Evolutionary conservation across 208 protist species (phyloP).

Genomic region (Trypanosomatidae sp.): DNA sequence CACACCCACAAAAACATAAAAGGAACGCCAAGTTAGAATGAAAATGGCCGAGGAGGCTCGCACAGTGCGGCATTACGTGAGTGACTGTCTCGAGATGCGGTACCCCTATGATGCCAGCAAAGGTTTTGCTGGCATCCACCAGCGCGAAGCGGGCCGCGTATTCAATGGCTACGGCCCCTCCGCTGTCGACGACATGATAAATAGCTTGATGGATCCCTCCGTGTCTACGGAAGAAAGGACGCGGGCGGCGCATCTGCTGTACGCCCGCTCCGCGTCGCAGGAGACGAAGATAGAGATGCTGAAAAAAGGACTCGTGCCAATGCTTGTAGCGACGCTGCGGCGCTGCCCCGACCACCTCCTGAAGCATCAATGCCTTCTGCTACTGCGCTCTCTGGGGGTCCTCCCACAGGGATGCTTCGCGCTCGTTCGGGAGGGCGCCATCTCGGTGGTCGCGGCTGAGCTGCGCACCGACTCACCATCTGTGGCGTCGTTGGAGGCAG

Average conservation of each 20-base stretch:
- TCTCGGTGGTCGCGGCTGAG: slow-evolving; percentile 39
- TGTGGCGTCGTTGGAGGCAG: slow-evolving; percentile 27
- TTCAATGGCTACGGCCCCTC: slow-evolving; percentile 58
- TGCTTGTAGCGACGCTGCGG: slow-evolving; percentile 42
- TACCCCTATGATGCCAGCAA: slow-evolving; percentile 82
- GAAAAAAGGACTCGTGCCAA: slow-evolving; percentile 51
- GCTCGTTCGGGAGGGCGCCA: slow-evolving; percentile 54
- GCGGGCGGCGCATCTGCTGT: slow-evolving; percentile 62
- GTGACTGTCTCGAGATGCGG: slow-evolving; percentile 79
- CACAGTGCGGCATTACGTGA: slow-evolving; percentile 81
- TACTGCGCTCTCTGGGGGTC: slow-evolving; percentile 74
- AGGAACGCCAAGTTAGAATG: not conserved
- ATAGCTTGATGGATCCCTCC: slow-evolving; percentile 53
- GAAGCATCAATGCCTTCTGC: slow-evolving; percentile 56
- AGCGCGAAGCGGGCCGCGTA: slow-evolving; percentile 56
- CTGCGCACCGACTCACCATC: slow-evolving; percentile 8
- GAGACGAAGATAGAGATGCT: slow-evolving; percentile 76
- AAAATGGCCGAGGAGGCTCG: slow-evolving; percentile 68
- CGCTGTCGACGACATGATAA: slow-evolving; percentile 41
- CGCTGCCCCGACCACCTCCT: slow-evolving; percentile 32
- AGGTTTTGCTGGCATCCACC: slow-evolving; percentile 59
- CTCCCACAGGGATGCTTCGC: slow-evolving; percentile 76
- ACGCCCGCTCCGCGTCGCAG: slow-evolving; percentile 71
- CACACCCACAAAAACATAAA: not conserved
- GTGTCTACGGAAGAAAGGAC: slow-evolving; percentile 46